Percentiles rank a stretch among this genome's conserved stretches.
phyloP scores from a whole-genome alignment of 2,329 filamentous ascomycete species.

The Talaromyces sp. region DNA sequence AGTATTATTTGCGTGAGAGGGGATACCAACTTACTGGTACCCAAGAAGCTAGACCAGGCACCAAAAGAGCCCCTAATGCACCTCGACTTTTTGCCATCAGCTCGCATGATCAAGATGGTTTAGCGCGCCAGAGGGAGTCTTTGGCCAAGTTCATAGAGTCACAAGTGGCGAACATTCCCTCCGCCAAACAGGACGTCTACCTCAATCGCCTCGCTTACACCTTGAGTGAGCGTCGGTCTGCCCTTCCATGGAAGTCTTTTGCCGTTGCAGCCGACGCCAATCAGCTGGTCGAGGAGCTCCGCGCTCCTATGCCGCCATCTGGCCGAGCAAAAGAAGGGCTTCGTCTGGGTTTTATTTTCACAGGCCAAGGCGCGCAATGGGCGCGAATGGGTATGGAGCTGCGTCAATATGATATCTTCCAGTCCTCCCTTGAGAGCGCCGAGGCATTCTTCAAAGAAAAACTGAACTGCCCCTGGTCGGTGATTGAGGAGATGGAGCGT shows the following conservation, averaged over 20 bases:
- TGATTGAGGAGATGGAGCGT: not conserved
- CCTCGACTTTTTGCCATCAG: not conserved
- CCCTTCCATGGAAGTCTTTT: not conserved
- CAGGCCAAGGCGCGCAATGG: constrained; percentile 28
- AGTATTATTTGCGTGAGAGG: not conserved
- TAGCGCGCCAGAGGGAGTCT: not conserved
- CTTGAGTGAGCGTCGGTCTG: not conserved
- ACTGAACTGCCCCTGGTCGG: not conserved
- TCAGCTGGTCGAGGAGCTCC: not conserved
- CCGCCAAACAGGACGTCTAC: not conserved
- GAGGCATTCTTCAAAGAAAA: not conserved
- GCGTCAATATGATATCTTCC: constrained; percentile 11
- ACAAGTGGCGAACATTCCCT: not conserved
- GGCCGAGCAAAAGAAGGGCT: not conserved
- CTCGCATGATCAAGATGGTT: constrained; percentile 9
- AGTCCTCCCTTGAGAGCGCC: not conserved
- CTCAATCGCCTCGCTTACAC: not conserved
- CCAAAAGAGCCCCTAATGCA: constrained; percentile 19
- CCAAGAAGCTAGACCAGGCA: not conserved
- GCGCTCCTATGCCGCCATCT: not conserved
- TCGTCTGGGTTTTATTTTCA: constrained; percentile 27
- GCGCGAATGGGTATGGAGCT: constrained; percentile 23
- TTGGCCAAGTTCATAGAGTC: not conserved
- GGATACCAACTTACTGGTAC: not conserved
- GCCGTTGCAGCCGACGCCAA: not conserved